Evolutionary conservation across 495 filamentous ascomycete genomes (phyloP).

Genomic region (Penicillium bialowiezense): DNA sequence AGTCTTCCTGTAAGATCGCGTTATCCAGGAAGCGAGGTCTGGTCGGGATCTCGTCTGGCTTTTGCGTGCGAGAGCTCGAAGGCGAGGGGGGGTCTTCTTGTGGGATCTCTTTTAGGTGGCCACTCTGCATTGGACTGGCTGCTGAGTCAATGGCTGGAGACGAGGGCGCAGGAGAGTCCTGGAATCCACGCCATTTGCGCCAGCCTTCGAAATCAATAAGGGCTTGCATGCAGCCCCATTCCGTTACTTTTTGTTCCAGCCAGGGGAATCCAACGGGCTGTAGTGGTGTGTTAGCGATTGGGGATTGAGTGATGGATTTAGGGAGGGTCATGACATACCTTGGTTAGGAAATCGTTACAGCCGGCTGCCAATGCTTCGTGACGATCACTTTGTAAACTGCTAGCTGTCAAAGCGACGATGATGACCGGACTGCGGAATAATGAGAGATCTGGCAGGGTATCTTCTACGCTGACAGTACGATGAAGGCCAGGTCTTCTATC

Average conservation of each 20-base stretch:
- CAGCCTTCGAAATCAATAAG: conserved; percentile 98
- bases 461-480: conserved; percentile 47
- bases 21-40: conserved; percentile 18
- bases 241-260: conserved; percentile 94
- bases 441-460: conserved; percentile 62
- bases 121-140: conserved; percentile 33
- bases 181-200: conserved; percentile 92
- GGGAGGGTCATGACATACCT: conserved; percentile 55
- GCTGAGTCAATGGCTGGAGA: conserved; percentile 22
- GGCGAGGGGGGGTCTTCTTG: conserved; percentile 15
- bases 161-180: conserved; percentile 30
- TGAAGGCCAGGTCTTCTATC: conserved; percentile 23
- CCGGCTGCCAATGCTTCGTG: conserved; percentile 94
- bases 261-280: conserved; percentile 97
- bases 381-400: conserved; percentile 86
- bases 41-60: conserved; percentile 9
- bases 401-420: conserved; percentile 94
- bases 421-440: conserved; percentile 96
- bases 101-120: conserved; percentile 12
- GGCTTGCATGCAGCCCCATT: conserved; percentile 99
- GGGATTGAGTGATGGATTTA: not conserved
- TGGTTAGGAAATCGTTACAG: conserved; percentile 97
- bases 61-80: conserved; percentile 12
- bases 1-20: conserved; percentile 29
- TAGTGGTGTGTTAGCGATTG: conserved; percentile 13